Conservation (phyloP, 129 eudicot species). For the Daucus carota region DNA sequence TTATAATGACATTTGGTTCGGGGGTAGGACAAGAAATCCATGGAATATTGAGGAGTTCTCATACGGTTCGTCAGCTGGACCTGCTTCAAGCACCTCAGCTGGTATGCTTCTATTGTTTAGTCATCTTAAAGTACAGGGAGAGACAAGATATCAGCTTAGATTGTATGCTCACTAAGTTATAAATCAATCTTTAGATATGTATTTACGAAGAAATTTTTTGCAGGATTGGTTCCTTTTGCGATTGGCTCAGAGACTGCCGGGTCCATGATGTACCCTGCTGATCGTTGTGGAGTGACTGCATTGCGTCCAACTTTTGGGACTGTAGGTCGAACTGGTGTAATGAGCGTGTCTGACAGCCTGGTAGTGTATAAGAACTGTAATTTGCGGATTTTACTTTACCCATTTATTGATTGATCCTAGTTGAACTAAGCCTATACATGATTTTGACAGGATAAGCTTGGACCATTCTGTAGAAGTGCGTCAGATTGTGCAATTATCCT, state of each 20-base stretch:
- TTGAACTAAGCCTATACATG: not conserved
- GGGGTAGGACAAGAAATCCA: constrained; percentile 94
- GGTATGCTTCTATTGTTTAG: constrained; percentile 17
- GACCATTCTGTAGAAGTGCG: constrained; percentile 88
- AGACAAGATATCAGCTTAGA: not conserved
- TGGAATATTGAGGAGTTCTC: constrained; percentile 92
- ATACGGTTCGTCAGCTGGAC: constrained; percentile 94
- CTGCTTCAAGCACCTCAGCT: constrained; percentile 85
- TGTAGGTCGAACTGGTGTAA: constrained; percentile 89
- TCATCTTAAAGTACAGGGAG: not conserved
- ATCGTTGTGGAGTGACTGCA: constrained; percentile 92
- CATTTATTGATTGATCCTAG: not conserved
- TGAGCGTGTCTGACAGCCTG: constrained; percentile 94
- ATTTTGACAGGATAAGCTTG: constrained; percentile 67
- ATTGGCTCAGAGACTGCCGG: constrained; percentile 96
- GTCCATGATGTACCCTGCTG: constrained; percentile 85
- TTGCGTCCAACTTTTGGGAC: constrained; percentile 86
- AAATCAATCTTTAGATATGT: not conserved
- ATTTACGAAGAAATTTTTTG: not conserved
- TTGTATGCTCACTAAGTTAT: not conserved
- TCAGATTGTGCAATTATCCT: constrained; percentile 68
- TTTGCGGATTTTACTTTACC: not conserved
- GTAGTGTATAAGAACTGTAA: constrained; percentile 9
- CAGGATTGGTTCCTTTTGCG: constrained; percentile 91
- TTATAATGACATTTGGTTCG: constrained; percentile 94